Evolutionary conservation across 352 stramenopile species (phyloP).

Genomic region (Phytophthora pisi): DNA sequence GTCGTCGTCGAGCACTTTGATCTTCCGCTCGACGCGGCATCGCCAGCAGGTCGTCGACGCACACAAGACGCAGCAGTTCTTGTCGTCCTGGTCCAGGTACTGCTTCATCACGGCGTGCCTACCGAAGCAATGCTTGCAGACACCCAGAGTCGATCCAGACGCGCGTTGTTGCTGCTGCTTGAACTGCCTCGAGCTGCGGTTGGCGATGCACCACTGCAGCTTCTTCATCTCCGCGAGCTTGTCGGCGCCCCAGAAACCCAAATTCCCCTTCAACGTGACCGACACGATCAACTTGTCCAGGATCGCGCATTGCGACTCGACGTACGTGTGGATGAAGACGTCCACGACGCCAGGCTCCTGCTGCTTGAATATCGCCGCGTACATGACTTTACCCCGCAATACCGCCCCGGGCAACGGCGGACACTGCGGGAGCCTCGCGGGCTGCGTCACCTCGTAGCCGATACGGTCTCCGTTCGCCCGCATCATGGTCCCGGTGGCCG

Average conservation of each 20-base stretch:
- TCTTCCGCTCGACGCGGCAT: slow-evolving; percentile 12
- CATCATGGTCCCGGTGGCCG: slow-evolving; percentile 35
- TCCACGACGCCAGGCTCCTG: slow-evolving; percentile 26
- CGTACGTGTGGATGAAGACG: slow-evolving; percentile 24
- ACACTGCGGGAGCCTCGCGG: slow-evolving; percentile 32
- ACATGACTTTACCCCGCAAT: slow-evolving; percentile 22
- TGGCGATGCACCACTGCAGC: slow-evolving; percentile 30
- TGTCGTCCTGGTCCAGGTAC: slow-evolving; percentile 1
- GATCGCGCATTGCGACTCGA: slow-evolving; percentile 19
- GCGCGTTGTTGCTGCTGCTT: slow-evolving; percentile 22
- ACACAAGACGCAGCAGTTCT: slow-evolving; percentile 16
- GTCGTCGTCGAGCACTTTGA: slow-evolving; percentile 17
- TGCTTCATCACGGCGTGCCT: slow-evolving; percentile 16
- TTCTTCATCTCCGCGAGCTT: slow-evolving; percentile 35
- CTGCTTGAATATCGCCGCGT: slow-evolving; percentile 29
- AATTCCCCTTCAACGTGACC: slow-evolving; percentile 10
- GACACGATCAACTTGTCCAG: slow-evolving; percentile 20
- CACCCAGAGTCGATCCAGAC: slow-evolving; percentile 11
- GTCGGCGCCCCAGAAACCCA: slow-evolving; percentile 13
- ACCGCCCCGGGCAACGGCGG: slow-evolving; percentile 27
- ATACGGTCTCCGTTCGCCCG: slow-evolving; percentile 38
- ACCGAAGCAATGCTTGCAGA: slow-evolving; percentile 17
- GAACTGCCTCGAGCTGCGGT: slow-evolving; percentile 9
- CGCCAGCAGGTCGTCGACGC: slow-evolving; percentile 23
- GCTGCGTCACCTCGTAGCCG: slow-evolving; percentile 52